Base-by-base conservation (phyloP, 305 asterid species). In the Solanum hybrid region DNA sequence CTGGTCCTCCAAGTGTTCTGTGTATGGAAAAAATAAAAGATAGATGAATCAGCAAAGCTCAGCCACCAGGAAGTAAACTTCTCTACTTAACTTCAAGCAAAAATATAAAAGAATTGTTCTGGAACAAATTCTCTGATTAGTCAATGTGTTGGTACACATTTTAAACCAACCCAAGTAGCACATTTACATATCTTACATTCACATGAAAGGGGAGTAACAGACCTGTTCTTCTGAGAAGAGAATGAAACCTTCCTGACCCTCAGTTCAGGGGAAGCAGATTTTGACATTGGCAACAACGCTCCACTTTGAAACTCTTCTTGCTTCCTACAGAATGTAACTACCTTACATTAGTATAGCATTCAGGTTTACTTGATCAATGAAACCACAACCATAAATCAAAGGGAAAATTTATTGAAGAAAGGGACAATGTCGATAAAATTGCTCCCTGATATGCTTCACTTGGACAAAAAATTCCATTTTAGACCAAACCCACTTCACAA, bases 261-360 rank as follows among this genome's bases (percentile, higher is more conserved):
- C 77, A 88, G 11, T 89, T 93, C 93, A 91, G 89, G 91, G 89
- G 92, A 85, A 90, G 94, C 90, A 90, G 95, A 89, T 92, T 91
- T 93, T 73, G 98, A 92, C 99, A 96, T 96, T 92, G 90, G 96
- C 91, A 90, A 90, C 90, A 92, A 69, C 82, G 88, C 91, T 89
- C 92, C 91, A 66, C 89, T 90, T 91, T 89, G 86, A 91, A 80
- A 79, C 91, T 89, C 89, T 90, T 88, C 90, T 86, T 89, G 89
- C 88, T 86, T 88, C 94, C 94, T 92, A 93, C 92, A 93, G 86
- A 92, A 91, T 90, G 46, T 91, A 72, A 73, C 80, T 76, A 88
- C 87, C 40, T 84, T 10, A 46, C 36, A 35, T 84, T 51, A 46
- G 40, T 84, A 1, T 51, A 11, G 11, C 22, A 46, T 84, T 91